These are phyloP conservation scores for Penicillium psychrofluorescens DNA, from an alignment of 495 filamentous ascomycete species.

Conservation along the genomic window DNA sequence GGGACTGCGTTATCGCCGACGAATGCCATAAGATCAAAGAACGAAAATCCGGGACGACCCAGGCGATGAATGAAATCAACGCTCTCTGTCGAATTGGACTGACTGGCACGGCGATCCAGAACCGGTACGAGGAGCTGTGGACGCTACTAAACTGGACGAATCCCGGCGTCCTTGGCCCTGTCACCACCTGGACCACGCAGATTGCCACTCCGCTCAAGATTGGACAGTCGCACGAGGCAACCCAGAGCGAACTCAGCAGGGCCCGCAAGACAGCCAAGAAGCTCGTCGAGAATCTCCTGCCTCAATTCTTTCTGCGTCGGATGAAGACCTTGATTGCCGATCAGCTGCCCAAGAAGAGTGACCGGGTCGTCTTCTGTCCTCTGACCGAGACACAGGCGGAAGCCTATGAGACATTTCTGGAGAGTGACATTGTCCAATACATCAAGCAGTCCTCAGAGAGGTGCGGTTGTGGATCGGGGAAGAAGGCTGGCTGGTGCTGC, in stretches of 20 bases:
- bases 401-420: conserved; percentile 77
- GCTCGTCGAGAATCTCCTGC: conserved; percentile 81
- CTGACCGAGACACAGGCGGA: conserved; percentile 74
- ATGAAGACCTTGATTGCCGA: conserved; percentile 91
- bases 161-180: conserved; percentile 75
- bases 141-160: conserved; percentile 96
- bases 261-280: conserved; percentile 78
- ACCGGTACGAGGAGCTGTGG: conserved; percentile 97
- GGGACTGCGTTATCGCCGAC: conserved; percentile 97
- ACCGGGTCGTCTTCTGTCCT: conserved; percentile 92
- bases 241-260: conserved; percentile 67
- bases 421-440: conserved; percentile 60
- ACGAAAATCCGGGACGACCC: conserved; percentile 64
- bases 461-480: conserved; percentile 65
- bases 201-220: conserved; percentile 75
- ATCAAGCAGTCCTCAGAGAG: conserved; percentile 58
- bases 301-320: conserved; percentile 83
- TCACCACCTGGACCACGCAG: conserved; percentile 66
- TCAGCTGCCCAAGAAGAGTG: conserved; percentile 93
- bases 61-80: conserved; percentile 87
- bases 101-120: conserved; percentile 95
- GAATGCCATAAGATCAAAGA: conserved; percentile 95
- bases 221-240: conserved; percentile 93
- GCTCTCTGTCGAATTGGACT: conserved; percentile 88
- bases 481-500: conserved; percentile 81